A percentile compares a stretch with the other conserved stretches of the same genome.
These are phyloP conservation scores for Wickerhamomyces bisporus DNA, from an alignment of 805 yeast genomes.

Conservation along the genomic window DNA sequence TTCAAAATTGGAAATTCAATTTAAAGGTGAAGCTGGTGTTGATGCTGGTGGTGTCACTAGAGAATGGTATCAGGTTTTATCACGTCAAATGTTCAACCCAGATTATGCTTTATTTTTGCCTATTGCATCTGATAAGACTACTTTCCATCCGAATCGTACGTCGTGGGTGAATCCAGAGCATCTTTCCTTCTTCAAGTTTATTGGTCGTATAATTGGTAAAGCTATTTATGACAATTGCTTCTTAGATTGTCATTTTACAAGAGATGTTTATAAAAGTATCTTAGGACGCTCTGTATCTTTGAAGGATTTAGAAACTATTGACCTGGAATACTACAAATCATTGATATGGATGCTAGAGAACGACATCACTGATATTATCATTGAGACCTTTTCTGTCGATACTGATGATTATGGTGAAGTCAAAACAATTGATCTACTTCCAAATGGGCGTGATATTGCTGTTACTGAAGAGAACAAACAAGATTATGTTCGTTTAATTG, in stretches of 20 bases:
- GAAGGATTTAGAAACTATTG: slow-evolving; percentile 92
- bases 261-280: slow-evolving; percentile 89
- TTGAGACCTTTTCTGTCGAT: slow-evolving; percentile 91
- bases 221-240: slow-evolving; percentile 84
- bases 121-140: slow-evolving; percentile 85
- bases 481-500: slow-evolving; percentile 81
- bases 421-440: slow-evolving; percentile 74
- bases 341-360: slow-evolving; percentile 94
- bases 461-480: slow-evolving; percentile 90
- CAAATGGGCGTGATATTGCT: slow-evolving; percentile 74
- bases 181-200: slow-evolving; percentile 85
- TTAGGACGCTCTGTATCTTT: slow-evolving; percentile 75
- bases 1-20: slow-evolving; percentile 71
- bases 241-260: slow-evolving; percentile 89
- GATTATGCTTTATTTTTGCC: slow-evolving; percentile 90
- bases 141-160: slow-evolving; percentile 92
- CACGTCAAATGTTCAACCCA: slow-evolving; percentile 94
- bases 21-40: slow-evolving; percentile 91
- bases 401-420: slow-evolving; percentile 92
- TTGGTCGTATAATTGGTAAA: slow-evolving; percentile 91
- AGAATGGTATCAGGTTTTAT: slow-evolving; percentile 94
- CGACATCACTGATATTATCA: slow-evolving; percentile 92
- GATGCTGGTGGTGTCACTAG: slow-evolving; percentile 98
- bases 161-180: slow-evolving; percentile 94
- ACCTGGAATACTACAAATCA: slow-evolving; percentile 87